These are phyloP conservation scores for Botrytis squamosa DNA, from an alignment of 2,329 filamentous ascomycete species.

Conservation along the genomic window DNA sequence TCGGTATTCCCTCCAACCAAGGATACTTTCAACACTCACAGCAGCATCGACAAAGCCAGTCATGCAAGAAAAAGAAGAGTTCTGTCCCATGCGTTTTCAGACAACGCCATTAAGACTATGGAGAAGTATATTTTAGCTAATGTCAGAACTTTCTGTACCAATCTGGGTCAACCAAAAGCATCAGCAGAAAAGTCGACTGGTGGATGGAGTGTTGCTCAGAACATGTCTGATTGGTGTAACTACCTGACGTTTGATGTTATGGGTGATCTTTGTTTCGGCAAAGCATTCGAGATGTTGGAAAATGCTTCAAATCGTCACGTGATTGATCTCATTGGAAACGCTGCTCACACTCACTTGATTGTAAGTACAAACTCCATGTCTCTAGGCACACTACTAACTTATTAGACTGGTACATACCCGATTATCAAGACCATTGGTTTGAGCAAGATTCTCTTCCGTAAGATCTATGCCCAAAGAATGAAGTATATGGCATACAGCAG, in stretches of 20 bases:
- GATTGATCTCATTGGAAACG: slow-evolving; percentile 64
- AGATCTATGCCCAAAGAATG: slow-evolving; percentile 64
- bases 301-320: slow-evolving; percentile 61
- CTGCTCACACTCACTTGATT: slow-evolving; percentile 66
- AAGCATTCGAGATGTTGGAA: slow-evolving; percentile 51
- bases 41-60: slow-evolving; percentile 64
- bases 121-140: slow-evolving; percentile 37
- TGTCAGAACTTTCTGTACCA: slow-evolving; percentile 59
- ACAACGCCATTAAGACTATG: slow-evolving; percentile 37
- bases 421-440: slow-evolving; percentile 64
- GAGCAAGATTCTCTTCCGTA: slow-evolving; percentile 66
- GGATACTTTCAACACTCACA: slow-evolving; percentile 68
- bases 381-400: slow-evolving; percentile 4
- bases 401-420: slow-evolving; percentile 62
- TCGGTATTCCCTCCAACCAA: slow-evolving; percentile 67
- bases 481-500: slow-evolving; percentile 72
- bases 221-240: slow-evolving; percentile 52
- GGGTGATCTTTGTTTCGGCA: slow-evolving; percentile 51
- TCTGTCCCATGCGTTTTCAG: slow-evolving; percentile 65
- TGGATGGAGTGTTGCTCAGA: slow-evolving; percentile 54
- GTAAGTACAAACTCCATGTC: slow-evolving; percentile 42
- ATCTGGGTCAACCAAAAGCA: slow-evolving; percentile 41
- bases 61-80: slow-evolving; percentile 66
- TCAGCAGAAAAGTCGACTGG: slow-evolving; percentile 43
- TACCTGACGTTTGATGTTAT: slow-evolving; percentile 51